Conservation (phyloP, 1,284 basidiomycete genomes). For the Chalciporus sp. region DNA sequence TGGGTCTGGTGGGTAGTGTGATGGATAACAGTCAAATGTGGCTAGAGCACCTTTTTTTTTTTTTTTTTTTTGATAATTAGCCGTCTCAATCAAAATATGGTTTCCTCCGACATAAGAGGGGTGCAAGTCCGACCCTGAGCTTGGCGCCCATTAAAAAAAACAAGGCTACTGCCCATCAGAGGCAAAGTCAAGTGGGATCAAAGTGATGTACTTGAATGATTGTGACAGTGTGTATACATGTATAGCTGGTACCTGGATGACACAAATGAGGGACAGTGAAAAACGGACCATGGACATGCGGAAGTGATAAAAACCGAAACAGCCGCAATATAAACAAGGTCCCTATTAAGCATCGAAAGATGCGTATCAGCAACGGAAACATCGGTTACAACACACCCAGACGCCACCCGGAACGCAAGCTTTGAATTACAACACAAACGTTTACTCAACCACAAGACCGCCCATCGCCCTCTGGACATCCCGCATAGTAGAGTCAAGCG, state of each 20-base stretch:
- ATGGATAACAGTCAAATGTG: slow-evolving; percentile 16
- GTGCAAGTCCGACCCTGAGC: slow-evolving; percentile 16
- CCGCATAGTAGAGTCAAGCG: slow-evolving; percentile 65
- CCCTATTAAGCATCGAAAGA: slow-evolving; percentile 19
- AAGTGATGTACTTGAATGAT: slow-evolving; percentile 6
- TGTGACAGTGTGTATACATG: slow-evolving; percentile 26
- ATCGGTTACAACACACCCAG: slow-evolving; percentile 21
- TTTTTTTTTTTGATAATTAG: slow-evolving; percentile 3
- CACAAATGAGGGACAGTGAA: slow-evolving; percentile 33
- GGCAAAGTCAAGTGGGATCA: not conserved
- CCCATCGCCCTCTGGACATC: slow-evolving; percentile 80
- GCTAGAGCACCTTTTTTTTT: slow-evolving; percentile 4
- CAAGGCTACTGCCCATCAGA: not conserved
- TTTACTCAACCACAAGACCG: slow-evolving; percentile 72
- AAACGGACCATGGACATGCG: slow-evolving; percentile 21
- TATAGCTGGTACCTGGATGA: slow-evolving; percentile 26
- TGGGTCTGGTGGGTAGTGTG: slow-evolving; percentile 6
- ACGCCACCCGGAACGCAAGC: slow-evolving; percentile 18
- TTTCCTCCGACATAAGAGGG: not conserved
- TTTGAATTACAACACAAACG: slow-evolving; percentile 10
- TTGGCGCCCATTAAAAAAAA: not conserved
- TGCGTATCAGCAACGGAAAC: slow-evolving; percentile 24
- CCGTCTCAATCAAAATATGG: slow-evolving; percentile 12
- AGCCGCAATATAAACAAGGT: slow-evolving; percentile 20
- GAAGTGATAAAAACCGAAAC: slow-evolving; percentile 10